These are phyloP conservation scores for Metschnikowia lachancei DNA, from an alignment of 805 yeast genomes.

Conservation along the genomic window DNA sequence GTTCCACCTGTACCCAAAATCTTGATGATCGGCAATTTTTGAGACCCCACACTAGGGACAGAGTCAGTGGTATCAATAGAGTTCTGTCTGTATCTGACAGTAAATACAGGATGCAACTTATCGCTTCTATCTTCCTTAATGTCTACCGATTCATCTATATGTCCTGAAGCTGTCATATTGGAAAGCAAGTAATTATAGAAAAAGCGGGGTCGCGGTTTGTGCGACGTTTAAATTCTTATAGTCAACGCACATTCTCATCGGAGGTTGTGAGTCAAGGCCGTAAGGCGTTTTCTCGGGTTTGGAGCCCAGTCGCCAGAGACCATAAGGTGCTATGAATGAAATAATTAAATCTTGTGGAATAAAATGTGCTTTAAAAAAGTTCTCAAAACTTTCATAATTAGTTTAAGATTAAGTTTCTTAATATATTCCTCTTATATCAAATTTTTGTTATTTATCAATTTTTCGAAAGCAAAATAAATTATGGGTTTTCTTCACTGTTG, in stretches of 20 bases:
- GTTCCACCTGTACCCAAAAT: constrained; percentile 61
- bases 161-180: constrained; percentile 1
- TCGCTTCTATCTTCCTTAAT: constrained; percentile 28
- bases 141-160: constrained; percentile 12
- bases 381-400: too few species aligned
- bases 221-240: neutral
- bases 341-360: neutral
- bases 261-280: constrained; percentile 1
- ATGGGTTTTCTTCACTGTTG: too few species aligned
- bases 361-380: neutral
- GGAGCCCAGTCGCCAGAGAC: neutral
- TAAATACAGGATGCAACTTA: constrained; percentile 33
- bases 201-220: neutral
- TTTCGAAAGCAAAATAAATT: too few species aligned
- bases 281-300: neutral
- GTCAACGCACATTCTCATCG: neutral
- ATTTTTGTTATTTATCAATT: too few species aligned
- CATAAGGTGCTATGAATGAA: neutral
- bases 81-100: constrained; percentile 35
- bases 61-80: constrained; percentile 26
- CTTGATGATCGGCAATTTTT: constrained; percentile 37
- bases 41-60: constrained; percentile 17
- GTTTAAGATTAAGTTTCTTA: too few species aligned
- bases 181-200: neutral
- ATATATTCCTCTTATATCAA: too few species aligned